Base-by-base conservation (phyloP, 2,329 filamentous ascomycete species). In the Aureobasidium sp. region DNA sequence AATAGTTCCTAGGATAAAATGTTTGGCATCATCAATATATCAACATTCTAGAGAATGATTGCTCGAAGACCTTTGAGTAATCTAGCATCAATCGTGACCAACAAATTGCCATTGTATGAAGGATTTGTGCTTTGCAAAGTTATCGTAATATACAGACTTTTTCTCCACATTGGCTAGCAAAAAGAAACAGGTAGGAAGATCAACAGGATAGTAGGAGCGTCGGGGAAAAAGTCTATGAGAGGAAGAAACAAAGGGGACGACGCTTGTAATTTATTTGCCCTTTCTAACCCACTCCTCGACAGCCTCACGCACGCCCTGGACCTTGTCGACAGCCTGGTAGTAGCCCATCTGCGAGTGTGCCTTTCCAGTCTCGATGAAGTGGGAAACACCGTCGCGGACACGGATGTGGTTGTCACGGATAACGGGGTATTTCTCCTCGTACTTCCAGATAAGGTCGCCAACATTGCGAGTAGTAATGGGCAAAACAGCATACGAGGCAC, bases 401-500 rank as follows among this genome's bases (percentile, higher is more conserved):
- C 82, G 79, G 65, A 93, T 69, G 77, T 99, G 94, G 62, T 89
- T 84, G 69, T 96, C 87, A 20, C 91, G 88, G 61, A 99, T 74
- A 20, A 83, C 88, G 5, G 94, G 94, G 72, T 92, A 89, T 70
- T 83, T 86, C 82, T 95, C 84, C 85, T 99, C 94, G 75, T 94
- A 99, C 73, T 85, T 86, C 94, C 94, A 99, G 50, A 88, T 79
- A 72, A 97, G 79, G 72, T 93, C 87, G 47, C 87, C 86, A 32
- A 96, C 85, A 76, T 99, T 99, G 74, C 85, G 80, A 83, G 91
- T 96, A 46, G 94, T 99, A 66, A 94, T 81, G 48, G 94, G 94
- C 53, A 99, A 78, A 42, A 96, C 86, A 64, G 86, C 81, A 85
- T 91, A 94, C 63, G 90, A 91, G 62, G 91, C 89, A 62, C 86